Base-by-base conservation (phyloP, 345 rosid genomes). In the Linum lewisii region DNA sequence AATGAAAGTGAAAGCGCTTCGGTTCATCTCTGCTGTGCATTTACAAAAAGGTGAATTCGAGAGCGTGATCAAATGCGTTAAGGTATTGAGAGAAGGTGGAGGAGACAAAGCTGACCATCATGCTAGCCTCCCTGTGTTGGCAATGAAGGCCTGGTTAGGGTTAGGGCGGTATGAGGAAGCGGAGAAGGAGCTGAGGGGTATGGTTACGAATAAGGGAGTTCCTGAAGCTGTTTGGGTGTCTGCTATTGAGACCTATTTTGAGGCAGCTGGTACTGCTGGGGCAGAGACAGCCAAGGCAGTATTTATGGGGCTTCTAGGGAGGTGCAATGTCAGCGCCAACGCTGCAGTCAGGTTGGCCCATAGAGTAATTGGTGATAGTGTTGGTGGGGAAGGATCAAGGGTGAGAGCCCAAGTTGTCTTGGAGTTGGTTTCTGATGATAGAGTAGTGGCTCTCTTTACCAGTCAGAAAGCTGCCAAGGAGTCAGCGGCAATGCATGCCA, bases 141-240 rank as follows among this genome's bases (percentile, higher is more conserved):
- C 99, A 23, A 87, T 93, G 96, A 93, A 93, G 73, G 96, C 96
- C 24, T 89, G 90, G 97, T 69, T 93, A 60, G 97, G 99, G 16
- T 71, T 93, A 22, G 90, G 95, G 26, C 81, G 80, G 72, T 77
- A 73, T 66, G 75, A 58, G 26, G 97, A 89, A 70, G 99, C 99
- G 57, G 97, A 87, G 79, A 80, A 79, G 73, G 99, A 93, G 80
- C 80, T 93, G 68, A 85, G 83, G 73, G 81, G 85, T 38, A 82
- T 93, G 99, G 92, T 84, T 22, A 75, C 70, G 20, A 82, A 79
- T 66, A 85, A 89, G 65, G 94, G 82, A 26, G 76, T 93, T 75
- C 99, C 99, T 1, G 99, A 89, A 75, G 70, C 83, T 0, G 87
- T 93, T 66, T 93, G 99, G 99, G 86, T 89, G 18, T 87, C 95